Percentiles rank a stretch among this genome's conserved stretches.
phyloP scores from a whole-genome alignment of 2,329 filamentous ascomycete genomes.

The Ophiocordyceps camponoti-rufipedis region DNA sequence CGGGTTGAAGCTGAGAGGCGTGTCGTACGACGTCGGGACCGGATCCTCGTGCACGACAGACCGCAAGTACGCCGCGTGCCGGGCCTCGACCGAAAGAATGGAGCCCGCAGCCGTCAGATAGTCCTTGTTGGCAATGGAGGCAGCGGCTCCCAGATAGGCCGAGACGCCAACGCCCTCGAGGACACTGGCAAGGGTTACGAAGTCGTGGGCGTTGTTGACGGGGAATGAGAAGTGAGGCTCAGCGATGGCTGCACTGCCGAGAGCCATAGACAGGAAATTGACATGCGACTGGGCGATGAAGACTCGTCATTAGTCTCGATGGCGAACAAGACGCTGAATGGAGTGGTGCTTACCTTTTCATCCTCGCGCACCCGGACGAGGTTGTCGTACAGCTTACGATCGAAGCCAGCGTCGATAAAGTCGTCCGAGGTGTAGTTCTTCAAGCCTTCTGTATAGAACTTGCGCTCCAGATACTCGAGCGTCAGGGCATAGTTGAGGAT shows the following conservation, averaged over 20 bases:
- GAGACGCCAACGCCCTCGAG: conserved; percentile 48
- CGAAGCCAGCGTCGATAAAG: conserved; percentile 32
- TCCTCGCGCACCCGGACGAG: conserved; percentile 36
- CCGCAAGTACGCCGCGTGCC: conserved; percentile 44
- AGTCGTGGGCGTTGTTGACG: conserved; percentile 34
- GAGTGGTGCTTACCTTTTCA: conserved; percentile 13
- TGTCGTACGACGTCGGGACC: conserved; percentile 41
- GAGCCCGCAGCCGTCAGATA: conserved; percentile 42
- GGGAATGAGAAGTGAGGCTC: conserved; percentile 42
- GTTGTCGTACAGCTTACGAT: conserved; percentile 35
- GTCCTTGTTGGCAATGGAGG: conserved; percentile 35
- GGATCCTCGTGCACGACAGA: conserved; percentile 26
- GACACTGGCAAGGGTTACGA: conserved; percentile 43
- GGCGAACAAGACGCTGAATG: too few relatives aligned
- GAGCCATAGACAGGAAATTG: conserved; percentile 2
- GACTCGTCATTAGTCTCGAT: neutral
- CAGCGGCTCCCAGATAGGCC: conserved; percentile 44
- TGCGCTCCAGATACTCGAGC: conserved; percentile 39
- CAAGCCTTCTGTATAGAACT: conserved; percentile 43
- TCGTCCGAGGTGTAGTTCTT: conserved; percentile 33
- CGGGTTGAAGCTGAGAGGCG: conserved; percentile 35
- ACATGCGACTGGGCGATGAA: neutral
- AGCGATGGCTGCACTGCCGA: conserved; percentile 28
- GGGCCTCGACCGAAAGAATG: conserved; percentile 44
- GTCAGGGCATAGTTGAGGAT: conserved; percentile 29